Percentiles rank a stretch among this genome's conserved stretches.
These are phyloP conservation scores for Candida germanica DNA, from an alignment of 805 yeast species.

Conservation along the genomic window DNA sequence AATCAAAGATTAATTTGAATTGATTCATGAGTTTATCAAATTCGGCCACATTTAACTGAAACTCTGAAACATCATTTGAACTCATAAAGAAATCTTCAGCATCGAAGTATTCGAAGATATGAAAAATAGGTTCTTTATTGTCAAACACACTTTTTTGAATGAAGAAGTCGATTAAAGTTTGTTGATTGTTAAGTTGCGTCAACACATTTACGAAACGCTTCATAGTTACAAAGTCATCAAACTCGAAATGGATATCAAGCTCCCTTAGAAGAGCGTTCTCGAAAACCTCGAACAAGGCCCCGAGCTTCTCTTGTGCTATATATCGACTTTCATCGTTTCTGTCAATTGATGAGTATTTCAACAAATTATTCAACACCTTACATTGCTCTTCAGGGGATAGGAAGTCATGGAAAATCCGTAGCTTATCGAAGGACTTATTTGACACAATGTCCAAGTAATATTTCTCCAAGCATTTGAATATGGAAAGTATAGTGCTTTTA, in stretches of 20 bases:
- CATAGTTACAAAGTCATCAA: slow-evolving; percentile 42
- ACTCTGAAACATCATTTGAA: slow-evolving; percentile 2
- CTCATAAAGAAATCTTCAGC: slow-evolving; percentile 20
- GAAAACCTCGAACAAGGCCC: slow-evolving; percentile 61
- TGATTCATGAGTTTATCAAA: slow-evolving; percentile 24
- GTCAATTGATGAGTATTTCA: slow-evolving; percentile 36
- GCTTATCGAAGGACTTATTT: slow-evolving; percentile 39
- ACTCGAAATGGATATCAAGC: slow-evolving; percentile 55
- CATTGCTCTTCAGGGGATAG: slow-evolving; percentile 54
- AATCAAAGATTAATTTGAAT: slow-evolving; percentile 35
- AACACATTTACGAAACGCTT: slow-evolving; percentile 33
- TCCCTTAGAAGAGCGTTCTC: slow-evolving; percentile 69
- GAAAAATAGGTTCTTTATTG: slow-evolving; percentile 18
- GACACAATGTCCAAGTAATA: slow-evolving; percentile 46
- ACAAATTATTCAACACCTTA: slow-evolving; percentile 38
- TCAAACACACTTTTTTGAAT: slow-evolving; percentile 42
- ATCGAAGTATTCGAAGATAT: slow-evolving; percentile 28
- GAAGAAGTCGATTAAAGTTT: slow-evolving; percentile 43
- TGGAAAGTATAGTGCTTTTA: slow-evolving; percentile 34
- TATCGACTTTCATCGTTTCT: slow-evolving; percentile 26
- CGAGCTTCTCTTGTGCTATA: slow-evolving; percentile 41
- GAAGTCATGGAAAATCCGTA: slow-evolving; percentile 45
- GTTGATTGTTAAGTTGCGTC: slow-evolving; percentile 36
- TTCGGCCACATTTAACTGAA: slow-evolving; percentile 10
- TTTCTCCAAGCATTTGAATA: slow-evolving; percentile 38